Evolutionary conservation across 768 basidiomycete species (phyloP).

Genomic region (Galerina sulciceps): DNA sequence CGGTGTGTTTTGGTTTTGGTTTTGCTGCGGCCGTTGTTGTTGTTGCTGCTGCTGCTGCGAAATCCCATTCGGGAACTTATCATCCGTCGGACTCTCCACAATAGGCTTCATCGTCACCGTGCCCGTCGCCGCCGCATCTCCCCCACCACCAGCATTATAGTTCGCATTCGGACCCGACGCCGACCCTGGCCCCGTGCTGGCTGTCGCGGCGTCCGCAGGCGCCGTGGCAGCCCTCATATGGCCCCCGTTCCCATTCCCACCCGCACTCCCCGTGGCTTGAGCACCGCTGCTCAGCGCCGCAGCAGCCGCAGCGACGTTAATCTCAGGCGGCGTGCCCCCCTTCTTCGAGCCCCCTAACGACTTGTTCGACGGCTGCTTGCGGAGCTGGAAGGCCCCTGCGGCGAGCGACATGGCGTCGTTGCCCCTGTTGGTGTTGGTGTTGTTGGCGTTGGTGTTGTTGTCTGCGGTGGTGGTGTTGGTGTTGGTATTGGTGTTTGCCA

Average conservation of each 20-base stretch:
- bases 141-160: neutral
- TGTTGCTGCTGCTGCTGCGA: neutral
- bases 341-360: constrained; percentile 33
- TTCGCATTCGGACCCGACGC: too few relatives aligned
- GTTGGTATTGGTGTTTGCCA: neutral
- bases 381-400: constrained; percentile 28
- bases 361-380: constrained; percentile 39
- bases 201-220: constrained; percentile 21
- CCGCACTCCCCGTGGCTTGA: neutral
- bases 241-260: constrained; percentile 1
- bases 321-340: constrained; percentile 28
- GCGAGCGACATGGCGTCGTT: constrained; percentile 24
- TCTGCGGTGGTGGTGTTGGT: neutral
- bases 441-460: neutral
- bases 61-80: constrained; percentile 26
- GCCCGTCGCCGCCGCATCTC: constrained; percentile 12
- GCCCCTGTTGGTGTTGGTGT: neutral
- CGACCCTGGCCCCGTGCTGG: neutral
- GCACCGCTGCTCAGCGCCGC: neutral
- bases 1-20: constrained; percentile 12
- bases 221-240: constrained; percentile 34
- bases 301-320: constrained; percentile 20
- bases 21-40: constrained; percentile 4
- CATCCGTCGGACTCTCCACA: constrained; percentile 50
- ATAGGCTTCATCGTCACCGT: constrained; percentile 33